Base-by-base conservation (phyloP, 768 basidiomycete genomes). In the Mycena crocata region DNA sequence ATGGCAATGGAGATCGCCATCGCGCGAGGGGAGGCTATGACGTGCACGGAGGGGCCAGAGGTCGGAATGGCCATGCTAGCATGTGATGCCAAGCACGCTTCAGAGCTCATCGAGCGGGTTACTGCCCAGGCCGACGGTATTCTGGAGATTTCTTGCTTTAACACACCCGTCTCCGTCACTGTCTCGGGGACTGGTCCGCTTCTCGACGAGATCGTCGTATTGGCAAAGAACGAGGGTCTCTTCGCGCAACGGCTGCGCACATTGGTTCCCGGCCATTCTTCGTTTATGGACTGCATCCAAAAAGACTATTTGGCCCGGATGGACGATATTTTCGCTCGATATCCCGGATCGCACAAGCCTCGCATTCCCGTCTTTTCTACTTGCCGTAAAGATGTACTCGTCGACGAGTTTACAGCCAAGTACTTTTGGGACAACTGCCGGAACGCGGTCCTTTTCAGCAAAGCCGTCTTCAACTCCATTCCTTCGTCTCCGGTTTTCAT, bases 1-100 rank as follows among this genome's bases (percentile, higher is more conserved):
- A 67, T 77, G 70, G 79, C 76, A 0, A 32, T 81, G 35, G 77
- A 80, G 63, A 55, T 81, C 23, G 74, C 80, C 0, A 75, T 81
- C 37, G 76, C 76, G 1, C 72, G 79, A 21, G 77, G 78, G 15
- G 50, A 65, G 40, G 75, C 78, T 14, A 71, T 80, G 68, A 55
- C 74, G 1, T 54, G 59, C 1, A 55, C 77, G 37, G 61, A 60
- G 4, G 31, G 54, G 24, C 17, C 1, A 8, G 67, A 70, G 3
- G 78, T 75, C 3, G 57, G 57, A 3, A 80, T 80, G 79, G 79
- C 76, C 6, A 76, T 75, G 0, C 39, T 80, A 9, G 62, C 71
- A 1, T 79, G 79, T 64, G 64, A 63, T 31, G 42, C 57, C 34
- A n/a, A 32, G 12, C 40, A n/a, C 8, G 57, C 57, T 3, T 5